Evolutionary conservation across 257 asterid species (phyloP).

Genomic region (Mitragyna speciosa): DNA sequence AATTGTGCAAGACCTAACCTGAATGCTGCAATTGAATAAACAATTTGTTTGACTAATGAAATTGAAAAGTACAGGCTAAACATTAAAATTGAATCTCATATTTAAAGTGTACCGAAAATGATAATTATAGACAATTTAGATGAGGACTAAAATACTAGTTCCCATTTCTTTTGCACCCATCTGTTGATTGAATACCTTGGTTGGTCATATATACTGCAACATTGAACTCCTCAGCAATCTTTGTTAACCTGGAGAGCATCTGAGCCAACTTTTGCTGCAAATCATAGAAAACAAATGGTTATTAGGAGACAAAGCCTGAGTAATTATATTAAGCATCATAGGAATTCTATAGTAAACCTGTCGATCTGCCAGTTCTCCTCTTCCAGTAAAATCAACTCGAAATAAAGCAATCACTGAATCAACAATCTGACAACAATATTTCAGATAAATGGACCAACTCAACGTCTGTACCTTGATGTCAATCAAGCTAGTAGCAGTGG

Average conservation of each 20-base stretch:
- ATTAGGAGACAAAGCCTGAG: conserved; percentile 24
- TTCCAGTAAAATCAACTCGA: conserved; percentile 95
- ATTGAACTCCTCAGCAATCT: conserved; percentile 96
- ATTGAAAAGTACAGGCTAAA: background rate
- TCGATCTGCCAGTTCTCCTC: conserved; percentile 98
- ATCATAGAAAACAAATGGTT: conserved; percentile 11
- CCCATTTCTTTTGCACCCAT: background rate
- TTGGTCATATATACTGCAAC: conserved; percentile 99
- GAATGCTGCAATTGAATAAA: background rate
- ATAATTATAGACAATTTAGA: background rate
- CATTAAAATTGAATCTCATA: background rate
- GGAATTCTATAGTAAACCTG: conserved; percentile 49
- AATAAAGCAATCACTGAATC: conserved; percentile 96
- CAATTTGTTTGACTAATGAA: background rate
- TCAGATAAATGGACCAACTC: conserved; percentile 19
- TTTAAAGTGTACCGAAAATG: background rate
- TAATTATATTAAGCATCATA: background rate
- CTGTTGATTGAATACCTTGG: conserved; percentile 54
- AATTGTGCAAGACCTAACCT: background rate
- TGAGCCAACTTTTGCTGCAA: conserved; percentile 98
- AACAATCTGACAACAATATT: conserved; percentile 61
- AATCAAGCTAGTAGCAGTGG: conserved; percentile 7
- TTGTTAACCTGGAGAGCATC: conserved; percentile 90
- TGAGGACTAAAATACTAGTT: background rate
- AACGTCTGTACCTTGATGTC: conserved; percentile 5